These are phyloP conservation scores for Herpetomonas tarakana DNA, from an alignment of 208 protist species.

Conservation along the genomic window DNA sequence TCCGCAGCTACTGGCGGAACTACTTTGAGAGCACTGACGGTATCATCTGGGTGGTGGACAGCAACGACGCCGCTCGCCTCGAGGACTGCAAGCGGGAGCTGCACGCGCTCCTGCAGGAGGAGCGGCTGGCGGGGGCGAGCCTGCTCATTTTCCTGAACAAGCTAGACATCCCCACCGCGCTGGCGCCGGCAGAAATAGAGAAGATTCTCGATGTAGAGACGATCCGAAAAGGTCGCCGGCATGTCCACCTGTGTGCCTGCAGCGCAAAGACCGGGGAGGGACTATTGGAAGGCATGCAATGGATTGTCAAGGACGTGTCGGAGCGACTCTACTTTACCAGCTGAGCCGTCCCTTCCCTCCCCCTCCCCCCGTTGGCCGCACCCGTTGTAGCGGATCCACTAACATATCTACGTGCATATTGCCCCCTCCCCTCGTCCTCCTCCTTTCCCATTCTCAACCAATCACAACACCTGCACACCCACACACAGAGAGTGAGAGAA, in stretches of 20 bases:
- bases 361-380: background rate
- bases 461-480: too few species aligned
- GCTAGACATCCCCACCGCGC: slow-evolving; percentile 94
- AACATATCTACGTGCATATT: too few species aligned
- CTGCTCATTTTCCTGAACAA: slow-evolving; percentile 99
- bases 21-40: slow-evolving; percentile 98
- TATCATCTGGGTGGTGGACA: slow-evolving; percentile 97
- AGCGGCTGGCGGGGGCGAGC: slow-evolving; percentile 97
- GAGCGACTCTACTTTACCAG: slow-evolving; percentile 84
- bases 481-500: too few species aligned
- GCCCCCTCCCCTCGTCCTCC: too few species aligned
- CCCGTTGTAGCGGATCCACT: too few species aligned
- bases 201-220: slow-evolving; percentile 68
- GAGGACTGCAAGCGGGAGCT: slow-evolving; percentile 96
- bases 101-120: slow-evolving; percentile 92
- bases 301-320: slow-evolving; percentile 98
- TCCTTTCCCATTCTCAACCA: too few species aligned
- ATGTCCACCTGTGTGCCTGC: slow-evolving; percentile 95
- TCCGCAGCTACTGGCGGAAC: slow-evolving; percentile 98
- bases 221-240: slow-evolving; percentile 78
- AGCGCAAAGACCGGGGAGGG: slow-evolving; percentile 95
- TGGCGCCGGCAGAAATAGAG: slow-evolving; percentile 65
- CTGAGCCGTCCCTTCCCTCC: slow-evolving; percentile 7
- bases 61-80: slow-evolving; percentile 87
- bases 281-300: slow-evolving; percentile 97